Evolutionary conservation across 2,329 filamentous ascomycete species (phyloP), one percentile per base, ranked within the genome.

Genomic region (Cucurbitaria berberidis): DNA sequence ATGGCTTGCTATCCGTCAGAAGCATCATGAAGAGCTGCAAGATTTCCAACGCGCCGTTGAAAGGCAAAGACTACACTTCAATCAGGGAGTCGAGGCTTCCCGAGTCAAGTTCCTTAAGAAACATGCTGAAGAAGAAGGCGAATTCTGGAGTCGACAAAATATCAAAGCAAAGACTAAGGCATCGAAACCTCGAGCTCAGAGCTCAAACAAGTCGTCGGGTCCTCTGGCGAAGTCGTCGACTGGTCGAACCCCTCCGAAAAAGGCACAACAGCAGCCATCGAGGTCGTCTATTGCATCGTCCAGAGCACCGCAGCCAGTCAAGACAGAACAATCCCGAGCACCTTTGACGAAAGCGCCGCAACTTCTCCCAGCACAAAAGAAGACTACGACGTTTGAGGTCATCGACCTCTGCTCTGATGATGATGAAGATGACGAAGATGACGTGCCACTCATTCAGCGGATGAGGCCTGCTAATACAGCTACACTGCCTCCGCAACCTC

Each of bases 341-440:
- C 3, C 29, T 30, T 6, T 30, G 6, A 38, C 19, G 21, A 39
- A 39, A 15, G 4, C 19, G 36, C 21, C 18, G 13, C 36, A 15
- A 19, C 1, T 6, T 8, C 24, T 16, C 16, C 10, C 2, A 5
- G n/a, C 18, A 9, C n/a, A 35, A 1, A 32, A 44, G n/a, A 46
- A 35, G n/a, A 21, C 22, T 22, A 22, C 30, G 30, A 8, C n/a
- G 35, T 0, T 29, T 16, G 32, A 39, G 36, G 8, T 47, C 13
- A 56, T 60, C 30, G 30, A 56, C 18, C 54, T 64, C 18, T 51
- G 27, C n/a, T 58, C 56, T 0, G 47, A 56, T 13, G 48, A 51
- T 8, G 60, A 61, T 0, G 51, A 53, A 21, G 21, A 39, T 11
- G 48, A 51, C 10, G 60, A 61, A 0, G 51, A 53, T 26, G 21